These are phyloP conservation scores for Talaromyces adpressus DNA, from an alignment of 495 filamentous ascomycete genomes.

Conservation along the genomic window DNA sequence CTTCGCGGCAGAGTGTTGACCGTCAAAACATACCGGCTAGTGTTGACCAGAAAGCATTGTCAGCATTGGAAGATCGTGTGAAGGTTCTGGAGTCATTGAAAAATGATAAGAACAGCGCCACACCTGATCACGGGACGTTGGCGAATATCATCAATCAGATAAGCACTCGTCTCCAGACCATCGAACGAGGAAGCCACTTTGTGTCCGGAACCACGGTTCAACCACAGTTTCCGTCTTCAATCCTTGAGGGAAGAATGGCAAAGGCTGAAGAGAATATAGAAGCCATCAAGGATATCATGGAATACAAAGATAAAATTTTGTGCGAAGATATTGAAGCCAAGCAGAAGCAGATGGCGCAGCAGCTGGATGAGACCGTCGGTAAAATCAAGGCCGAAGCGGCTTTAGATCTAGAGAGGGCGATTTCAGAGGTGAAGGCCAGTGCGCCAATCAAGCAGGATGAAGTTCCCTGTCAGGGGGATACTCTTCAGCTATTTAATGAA, in stretches of 20 bases:
- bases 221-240: not conserved
- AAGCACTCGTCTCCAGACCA: not conserved
- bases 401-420: conserved; percentile 4
- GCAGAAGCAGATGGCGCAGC: not conserved
- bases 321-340: conserved; percentile 4
- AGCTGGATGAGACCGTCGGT: not conserved
- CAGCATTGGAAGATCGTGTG: not conserved
- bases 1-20: not conserved
- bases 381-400: conserved; percentile 5
- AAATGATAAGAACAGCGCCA: not conserved
- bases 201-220: not conserved
- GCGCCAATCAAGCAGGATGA: conserved; percentile 8
- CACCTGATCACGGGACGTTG: not conserved
- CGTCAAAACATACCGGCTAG: not conserved
- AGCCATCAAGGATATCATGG: conserved; percentile 14
- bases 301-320: conserved; percentile 10
- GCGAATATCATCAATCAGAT: not conserved
- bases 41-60: not conserved
- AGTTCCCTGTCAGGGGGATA: not conserved
- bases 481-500: conserved; percentile 4
- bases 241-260: not conserved
- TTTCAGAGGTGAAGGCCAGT: conserved; percentile 13
- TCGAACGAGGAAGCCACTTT: not conserved
- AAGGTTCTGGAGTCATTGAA: not conserved
- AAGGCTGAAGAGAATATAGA: conserved; percentile 7